phyloP scores from a whole-genome alignment of 768 basidiomycete genomes.

The Cytidiella melzeri region DNA sequence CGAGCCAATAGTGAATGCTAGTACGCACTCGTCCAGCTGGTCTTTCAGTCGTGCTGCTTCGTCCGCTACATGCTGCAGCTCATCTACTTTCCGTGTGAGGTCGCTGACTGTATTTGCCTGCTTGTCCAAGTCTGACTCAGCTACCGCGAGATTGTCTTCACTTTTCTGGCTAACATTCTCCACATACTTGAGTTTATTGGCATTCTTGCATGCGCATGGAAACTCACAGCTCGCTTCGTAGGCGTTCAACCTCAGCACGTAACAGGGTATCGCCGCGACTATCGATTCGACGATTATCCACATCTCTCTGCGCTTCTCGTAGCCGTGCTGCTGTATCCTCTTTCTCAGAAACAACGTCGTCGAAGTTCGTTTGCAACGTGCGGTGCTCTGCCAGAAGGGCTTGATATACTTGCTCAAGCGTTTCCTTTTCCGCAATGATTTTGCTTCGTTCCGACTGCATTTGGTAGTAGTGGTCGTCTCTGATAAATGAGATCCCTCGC shows the following conservation, averaged over 20 bases:
- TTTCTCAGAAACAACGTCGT: slow-evolving; percentile 73
- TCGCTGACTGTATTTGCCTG: slow-evolving; percentile 64
- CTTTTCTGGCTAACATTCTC: slow-evolving; percentile 73
- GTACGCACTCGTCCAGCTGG: slow-evolving; percentile 84
- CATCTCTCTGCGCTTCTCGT: slow-evolving; percentile 52
- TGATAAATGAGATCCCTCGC: slow-evolving; percentile 24
- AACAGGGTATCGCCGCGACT: slow-evolving; percentile 74
- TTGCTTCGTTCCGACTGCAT: slow-evolving; percentile 78
- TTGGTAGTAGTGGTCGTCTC: slow-evolving; percentile 85
- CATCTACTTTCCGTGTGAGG: slow-evolving; percentile 73
- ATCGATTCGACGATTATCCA: slow-evolving; percentile 48
- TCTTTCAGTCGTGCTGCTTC: slow-evolving; percentile 81
- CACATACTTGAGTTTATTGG: slow-evolving; percentile 17
- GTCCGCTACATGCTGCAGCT: slow-evolving; percentile 72
- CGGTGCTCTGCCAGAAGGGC: slow-evolving; percentile 71
- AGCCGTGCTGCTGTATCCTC: slow-evolving; percentile 65
- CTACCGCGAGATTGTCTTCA: slow-evolving; percentile 81
- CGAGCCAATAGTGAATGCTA: background rate
- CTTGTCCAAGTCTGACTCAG: slow-evolving; percentile 81
- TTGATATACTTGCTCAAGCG: slow-evolving; percentile 77
- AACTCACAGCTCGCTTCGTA: slow-evolving; percentile 83
- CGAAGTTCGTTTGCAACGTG: slow-evolving; percentile 64
- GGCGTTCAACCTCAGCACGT: slow-evolving; percentile 74
- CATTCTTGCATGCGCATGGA: background rate
- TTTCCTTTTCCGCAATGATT: slow-evolving; percentile 79